Evolutionary conservation across 331 rosid species (phyloP), one percentile per base, ranked within the genome.

Genomic region (Pyrus hybrid): DNA sequence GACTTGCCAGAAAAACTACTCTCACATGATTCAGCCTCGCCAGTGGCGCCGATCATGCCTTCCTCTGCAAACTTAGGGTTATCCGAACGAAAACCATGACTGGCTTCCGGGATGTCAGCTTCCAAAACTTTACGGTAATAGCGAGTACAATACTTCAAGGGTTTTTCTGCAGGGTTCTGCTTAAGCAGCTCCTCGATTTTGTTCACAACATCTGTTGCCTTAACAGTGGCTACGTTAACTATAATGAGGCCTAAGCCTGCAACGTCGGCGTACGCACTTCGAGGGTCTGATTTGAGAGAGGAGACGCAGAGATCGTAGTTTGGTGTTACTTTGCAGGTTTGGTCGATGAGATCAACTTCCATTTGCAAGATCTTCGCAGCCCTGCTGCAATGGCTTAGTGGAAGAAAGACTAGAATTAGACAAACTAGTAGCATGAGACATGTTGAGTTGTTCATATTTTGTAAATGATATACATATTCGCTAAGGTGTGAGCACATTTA

Each of bases 291-390:
- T 43, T 49, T 8, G 37, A 85, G 88, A 45, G 60, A 81, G 0
- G 78, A 63, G 29, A 76, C 30, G 51, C 89, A 89, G 22, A 83
- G 76, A 13, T 68, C 49, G 22, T 73, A 74, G 22, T 83, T 67
- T 21, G 89, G 89, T 5, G 91, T 89, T 33, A 78, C 25, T 67
- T 78, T 76, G 83, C 91, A 85, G 21, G 83, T 89, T 78, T 63
- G 33, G 23, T 75, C 68, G 0, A 83, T 78, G 72, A 85, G 70
- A 32, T 60, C 56, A 56, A 43, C 71, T 12, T 77, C 4, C 25
- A 63, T 77, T 7, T 67, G 22, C 16, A 43, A 0, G 47, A 41
- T 41, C 47, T 41, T 41, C 35, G 58, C 45, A 13, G 51, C 72
- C 67, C 82, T 80, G 80, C 81, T 82, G 78, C 70, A 26, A 9